Base-by-base conservation (phyloP, 257 asterid species). In the Solanum virginianum region DNA sequence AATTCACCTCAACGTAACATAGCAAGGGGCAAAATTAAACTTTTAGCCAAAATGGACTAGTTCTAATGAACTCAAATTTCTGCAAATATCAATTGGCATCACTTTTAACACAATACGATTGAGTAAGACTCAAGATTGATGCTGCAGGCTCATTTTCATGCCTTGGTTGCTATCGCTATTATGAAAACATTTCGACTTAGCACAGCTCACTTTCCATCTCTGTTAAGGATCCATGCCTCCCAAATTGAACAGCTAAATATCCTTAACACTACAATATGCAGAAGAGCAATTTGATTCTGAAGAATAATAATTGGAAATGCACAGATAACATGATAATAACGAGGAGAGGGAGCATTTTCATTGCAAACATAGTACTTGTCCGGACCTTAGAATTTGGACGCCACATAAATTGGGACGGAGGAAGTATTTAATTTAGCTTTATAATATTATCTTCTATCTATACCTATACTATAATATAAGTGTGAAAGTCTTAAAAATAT, bases 171-270 rank as follows among this genome's bases (percentile, higher is more conserved):
- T 56, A 82, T 15, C 83, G 32, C 32, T 47, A 92, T 65, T 11
- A 8, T 12, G 89, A 39, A 89, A 13, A 20, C 72, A 32, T 84
- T 85, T 3, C 41, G 60, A 13, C 84, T 62, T 88, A 92, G 89
- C 91, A 86, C 1, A 89, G n/a, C 89, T 91, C 93, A 41, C 89
- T 92, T 3, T 80, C 68, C 22, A 87, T 85, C 84, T 86, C 84
- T 10, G 91, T 81, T 89, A 92, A 54, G 49, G 87, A 56, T 24
- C 93, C 95, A 3, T 60, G 80, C 0, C 18, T 83, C 18, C 80
- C 49, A 17, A n/a, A 53, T 2, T 4, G 51, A 17, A 32, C 8
- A 1, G 87, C 91, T 16, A 92, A 47, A 49, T 56, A 80, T 18
- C 53, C 86, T 77, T 69, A 22, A 80, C 92, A 17, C 87, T 7